Percentiles rank a stretch among this genome's conserved stretches.
Evolutionary conservation across 2,329 filamentous ascomycete species (phyloP).

Genomic region (Leptographium galeiforme): DNA sequence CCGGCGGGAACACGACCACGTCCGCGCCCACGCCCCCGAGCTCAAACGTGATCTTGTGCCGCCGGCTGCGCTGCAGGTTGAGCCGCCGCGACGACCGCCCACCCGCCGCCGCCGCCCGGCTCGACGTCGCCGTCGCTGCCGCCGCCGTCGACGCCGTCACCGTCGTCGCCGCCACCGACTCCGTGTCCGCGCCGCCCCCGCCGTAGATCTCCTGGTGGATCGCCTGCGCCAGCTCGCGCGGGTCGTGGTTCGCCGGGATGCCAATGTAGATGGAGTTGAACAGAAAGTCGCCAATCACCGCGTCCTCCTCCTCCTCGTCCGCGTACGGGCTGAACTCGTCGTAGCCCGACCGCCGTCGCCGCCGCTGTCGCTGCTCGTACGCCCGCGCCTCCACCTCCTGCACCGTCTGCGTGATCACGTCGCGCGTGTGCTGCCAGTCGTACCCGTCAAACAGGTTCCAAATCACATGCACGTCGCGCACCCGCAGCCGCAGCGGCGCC

Average conservation of each 20-base stretch:
- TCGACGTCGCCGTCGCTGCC: not conserved
- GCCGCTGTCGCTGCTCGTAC: conserved; percentile 54
- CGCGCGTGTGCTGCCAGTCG: conserved; percentile 82
- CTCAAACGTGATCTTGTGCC: conserved; percentile 93
- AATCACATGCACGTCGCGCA: conserved; percentile 83
- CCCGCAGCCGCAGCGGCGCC: conserved; percentile 62
- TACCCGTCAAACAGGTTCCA: conserved; percentile 98
- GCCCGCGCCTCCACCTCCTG: conserved; percentile 76
- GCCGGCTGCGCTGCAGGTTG: conserved; percentile 69
- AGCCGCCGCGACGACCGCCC: conserved; percentile 43
- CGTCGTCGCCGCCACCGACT: conserved; percentile 56
- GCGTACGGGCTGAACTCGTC: conserved; percentile 20
- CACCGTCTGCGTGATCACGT: conserved; percentile 76
- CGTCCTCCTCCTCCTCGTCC: conserved; percentile 68
- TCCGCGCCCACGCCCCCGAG: conserved; percentile 74
- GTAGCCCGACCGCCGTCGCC: conserved; percentile 39
- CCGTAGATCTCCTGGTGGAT: conserved; percentile 76
- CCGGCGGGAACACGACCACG: conserved; percentile 64
- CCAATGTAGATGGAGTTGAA: conserved; percentile 99
- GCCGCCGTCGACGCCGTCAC: conserved; percentile 37
- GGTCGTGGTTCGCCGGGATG: conserved; percentile 75
- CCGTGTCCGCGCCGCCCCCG: conserved; percentile 55
- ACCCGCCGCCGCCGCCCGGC: not conserved
- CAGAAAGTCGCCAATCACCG: conserved; percentile 82
- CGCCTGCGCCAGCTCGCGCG: conserved; percentile 62